Percentiles rank a stretch among this genome's conserved stretches.
Conservation (phyloP, 2,329 filamentous ascomycete genomes). For the Paracorniculantispora psalliotae region DNA sequence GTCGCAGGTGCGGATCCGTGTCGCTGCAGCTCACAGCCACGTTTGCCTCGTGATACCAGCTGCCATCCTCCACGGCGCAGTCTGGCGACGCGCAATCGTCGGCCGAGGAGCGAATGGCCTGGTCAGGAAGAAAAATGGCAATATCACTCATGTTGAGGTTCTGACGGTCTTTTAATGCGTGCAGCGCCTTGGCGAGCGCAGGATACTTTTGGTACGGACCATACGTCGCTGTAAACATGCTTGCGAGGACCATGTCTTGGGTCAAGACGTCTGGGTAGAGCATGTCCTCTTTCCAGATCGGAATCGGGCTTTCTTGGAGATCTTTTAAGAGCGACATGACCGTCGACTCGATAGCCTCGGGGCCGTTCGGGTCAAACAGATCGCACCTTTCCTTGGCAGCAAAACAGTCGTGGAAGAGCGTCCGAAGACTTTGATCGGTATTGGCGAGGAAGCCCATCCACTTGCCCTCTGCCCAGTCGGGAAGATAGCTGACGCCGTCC, state of each 20-base stretch:
- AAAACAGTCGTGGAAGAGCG: neutral
- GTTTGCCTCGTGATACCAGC: neutral
- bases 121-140: neutral
- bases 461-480: neutral
- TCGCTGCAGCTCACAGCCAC: slow-evolving; percentile 1
- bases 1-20: neutral
- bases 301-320: neutral
- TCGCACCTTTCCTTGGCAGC: neutral
- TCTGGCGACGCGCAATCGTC: neutral
- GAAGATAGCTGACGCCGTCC: slow-evolving; percentile 32
- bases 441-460: neutral
- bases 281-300: neutral
- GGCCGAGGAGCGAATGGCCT: neutral
- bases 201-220: neutral
- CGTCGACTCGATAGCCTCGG: neutral
- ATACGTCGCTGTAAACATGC: neutral
- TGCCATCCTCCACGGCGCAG: neutral
- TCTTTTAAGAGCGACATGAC: neutral
- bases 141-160: neutral
- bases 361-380: neutral
- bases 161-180: neutral
- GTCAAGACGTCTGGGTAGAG: neutral
- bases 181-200: neutral
- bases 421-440: neutral
- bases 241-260: neutral